These are phyloP conservation scores for Suhomyces kunorum DNA, from an alignment of 1,139 yeast species.

Conservation along the genomic window DNA sequence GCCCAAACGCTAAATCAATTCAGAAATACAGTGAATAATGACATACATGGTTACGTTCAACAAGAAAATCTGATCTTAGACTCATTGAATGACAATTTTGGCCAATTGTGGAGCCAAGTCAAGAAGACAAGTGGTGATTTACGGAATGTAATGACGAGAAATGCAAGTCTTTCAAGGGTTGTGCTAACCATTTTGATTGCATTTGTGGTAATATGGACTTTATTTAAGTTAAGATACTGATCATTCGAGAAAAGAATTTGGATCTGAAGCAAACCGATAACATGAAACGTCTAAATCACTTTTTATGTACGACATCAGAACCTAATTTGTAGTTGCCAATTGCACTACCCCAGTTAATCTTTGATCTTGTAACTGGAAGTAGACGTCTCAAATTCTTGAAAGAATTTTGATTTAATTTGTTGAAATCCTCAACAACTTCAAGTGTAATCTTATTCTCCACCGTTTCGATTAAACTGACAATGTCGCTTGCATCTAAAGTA, in stretches of 20 bases:
- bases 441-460: constrained; percentile 66
- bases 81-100: constrained; percentile 58
- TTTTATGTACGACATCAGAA: constrained; percentile 63
- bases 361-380: constrained; percentile 87
- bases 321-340: constrained; percentile 89
- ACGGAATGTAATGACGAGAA: constrained; percentile 49
- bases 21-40: constrained; percentile 45
- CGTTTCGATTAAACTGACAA: constrained; percentile 54
- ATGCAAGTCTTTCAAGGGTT: constrained; percentile 43
- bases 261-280: too few species aligned
- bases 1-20: constrained; percentile 49
- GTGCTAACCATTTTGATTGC: constrained; percentile 53
- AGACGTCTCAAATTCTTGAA: constrained; percentile 88
- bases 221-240: constrained; percentile 42
- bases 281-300: too few species aligned
- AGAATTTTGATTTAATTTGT: constrained; percentile 71
- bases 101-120: constrained; percentile 58
- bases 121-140: constrained; percentile 68
- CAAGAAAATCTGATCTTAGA: constrained; percentile 51
- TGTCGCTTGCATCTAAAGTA: constrained; percentile 25
- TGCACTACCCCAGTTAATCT: constrained; percentile 93
- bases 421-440: constrained; percentile 62
- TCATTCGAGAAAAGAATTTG: too few species aligned
- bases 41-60: constrained; percentile 45
- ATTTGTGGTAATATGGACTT: constrained; percentile 68